Evolutionary conservation across 106 monocot genomes (phyloP).

Genomic region (Allium cepa): DNA sequence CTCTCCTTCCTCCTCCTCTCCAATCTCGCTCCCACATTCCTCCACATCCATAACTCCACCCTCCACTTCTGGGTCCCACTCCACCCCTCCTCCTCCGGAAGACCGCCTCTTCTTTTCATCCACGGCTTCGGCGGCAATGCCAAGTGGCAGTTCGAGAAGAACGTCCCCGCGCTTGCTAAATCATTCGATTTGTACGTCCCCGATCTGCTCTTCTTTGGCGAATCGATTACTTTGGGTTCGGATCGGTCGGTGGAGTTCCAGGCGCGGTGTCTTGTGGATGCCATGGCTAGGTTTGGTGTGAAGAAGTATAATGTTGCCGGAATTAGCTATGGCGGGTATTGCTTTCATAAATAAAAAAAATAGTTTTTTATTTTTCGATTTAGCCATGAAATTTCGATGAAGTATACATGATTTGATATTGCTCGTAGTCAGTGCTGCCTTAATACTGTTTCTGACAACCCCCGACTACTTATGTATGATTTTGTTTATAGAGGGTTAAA

Average conservation of each 20-base stretch:
- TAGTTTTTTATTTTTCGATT: too few species aligned
- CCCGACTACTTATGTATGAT: too few species aligned
- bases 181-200: conserved; percentile 53
- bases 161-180: conserved; percentile 31
- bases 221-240: conserved; percentile 9
- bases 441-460: too few species aligned
- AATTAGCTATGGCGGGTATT: conserved; percentile 42
- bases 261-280: conserved; percentile 30
- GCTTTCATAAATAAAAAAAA: too few species aligned
- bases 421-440: too few species aligned
- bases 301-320: conserved; percentile 36
- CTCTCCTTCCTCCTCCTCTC: conserved; percentile 11
- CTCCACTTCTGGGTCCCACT: conserved; percentile 40
- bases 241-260: conserved; percentile 39
- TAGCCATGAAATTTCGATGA: too few species aligned
- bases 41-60: conserved; percentile 8
- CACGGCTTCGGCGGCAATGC: conserved; percentile 61
- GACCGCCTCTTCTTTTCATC: conserved; percentile 35
- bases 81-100: neutral
- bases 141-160: conserved; percentile 44
- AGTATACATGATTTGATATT: too few species aligned
- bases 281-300: conserved; percentile 36
- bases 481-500: too few species aligned
- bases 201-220: conserved; percentile 57
- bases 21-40: conserved; percentile 15